Base-by-base conservation (phyloP, 805 yeast species). In the Kuraishia cidri region DNA sequence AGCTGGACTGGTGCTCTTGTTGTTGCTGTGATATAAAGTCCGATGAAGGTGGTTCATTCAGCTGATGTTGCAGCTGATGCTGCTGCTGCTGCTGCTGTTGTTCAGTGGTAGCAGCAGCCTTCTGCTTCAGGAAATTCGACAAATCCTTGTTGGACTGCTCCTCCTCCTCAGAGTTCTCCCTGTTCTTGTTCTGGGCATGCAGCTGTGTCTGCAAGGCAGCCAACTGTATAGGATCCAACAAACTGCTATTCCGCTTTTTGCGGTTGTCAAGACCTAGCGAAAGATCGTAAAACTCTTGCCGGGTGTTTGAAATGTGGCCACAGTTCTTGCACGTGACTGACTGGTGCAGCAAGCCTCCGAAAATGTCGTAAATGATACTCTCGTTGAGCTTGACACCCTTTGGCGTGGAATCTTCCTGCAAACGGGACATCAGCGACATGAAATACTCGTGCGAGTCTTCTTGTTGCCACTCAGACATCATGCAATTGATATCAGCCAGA, bases 401-500 rank as follows among this genome's bases (percentile, higher is more conserved):
- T 24, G 97, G 97, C 1, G 92, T 86, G 9, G 85, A 71, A 51
- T 88, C 97, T 50, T 88, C 97, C 57, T 88, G 97, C 33, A 88
- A 59, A 33, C 96, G 62, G 6, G 90, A 75, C 68, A 88, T 69
- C 39, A 88, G 62, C 9, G 95, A 84, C 97, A 88, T 88, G 54
- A 81, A 85, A 59, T 88, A 92, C 58, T 92, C 98, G 57, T 92
- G 98, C 1, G 95, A 82, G 57, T 92, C 98, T 56, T 92, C 97
- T 55, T 92, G 98, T 56, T 86, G 88, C 95, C 95, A 88, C 53
- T 79, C 92, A 29, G 87, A 77, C 95, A 88, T 86, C 95, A 85
- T 84, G 52, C 95, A 85, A 56, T 87, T 87, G 46, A 90, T 85
- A 46, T 85, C 95, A 31, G 72, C 83, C 36, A 84, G 62, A 42